Evolutionary conservation across 2,329 filamentous ascomycete species (phyloP).

Genomic region (Penicillium sp.): DNA sequence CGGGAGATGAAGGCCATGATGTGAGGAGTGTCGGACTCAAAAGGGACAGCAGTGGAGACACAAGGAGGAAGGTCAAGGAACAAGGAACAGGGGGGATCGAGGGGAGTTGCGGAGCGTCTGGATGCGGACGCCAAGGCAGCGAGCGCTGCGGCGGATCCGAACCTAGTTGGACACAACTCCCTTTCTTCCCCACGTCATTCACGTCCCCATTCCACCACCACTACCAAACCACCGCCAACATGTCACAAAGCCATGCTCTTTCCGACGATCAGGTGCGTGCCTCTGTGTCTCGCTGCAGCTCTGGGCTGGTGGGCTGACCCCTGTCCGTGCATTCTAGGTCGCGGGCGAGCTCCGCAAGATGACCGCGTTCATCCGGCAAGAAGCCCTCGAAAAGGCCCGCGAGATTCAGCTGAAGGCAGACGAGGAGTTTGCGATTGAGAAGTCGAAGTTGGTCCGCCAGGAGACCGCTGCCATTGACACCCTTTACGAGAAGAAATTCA

Average conservation of each 20-base stretch:
- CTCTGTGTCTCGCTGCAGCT: constrained; percentile 1
- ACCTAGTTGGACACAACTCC: constrained; percentile 25
- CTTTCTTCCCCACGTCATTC: constrained; percentile 23
- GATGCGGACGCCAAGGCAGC: constrained; percentile 25
- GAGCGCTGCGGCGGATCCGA: constrained; percentile 16
- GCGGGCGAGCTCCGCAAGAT: constrained; percentile 98
- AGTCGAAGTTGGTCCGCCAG: constrained; percentile 95
- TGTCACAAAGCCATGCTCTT: constrained; percentile 91
- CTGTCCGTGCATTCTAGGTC: constrained; percentile 59
- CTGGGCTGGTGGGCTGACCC: constrained; percentile 12
- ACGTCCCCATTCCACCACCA: constrained; percentile 12
- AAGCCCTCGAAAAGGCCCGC: constrained; percentile 92
- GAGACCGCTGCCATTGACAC: constrained; percentile 91
- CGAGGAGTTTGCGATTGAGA: constrained; percentile 98
- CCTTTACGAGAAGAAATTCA: constrained; percentile 98
- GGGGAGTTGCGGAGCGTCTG: constrained; percentile 12
- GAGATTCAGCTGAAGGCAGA: constrained; percentile 98
- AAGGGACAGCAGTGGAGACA: constrained; percentile 1
- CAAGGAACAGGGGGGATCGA: constrained; percentile 8
- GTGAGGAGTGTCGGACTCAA: constrained; percentile 4
- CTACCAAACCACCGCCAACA: constrained; percentile 53
- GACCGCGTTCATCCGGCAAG: constrained; percentile 99
- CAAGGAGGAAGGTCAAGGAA: constrained; percentile 5
- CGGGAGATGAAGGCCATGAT: constrained; percentile 21
- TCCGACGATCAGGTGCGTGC: constrained; percentile 89